These are phyloP conservation scores for Noccaea bulbosa DNA, from an alignment of 345 rosid genomes.

Conservation along the genomic window DNA sequence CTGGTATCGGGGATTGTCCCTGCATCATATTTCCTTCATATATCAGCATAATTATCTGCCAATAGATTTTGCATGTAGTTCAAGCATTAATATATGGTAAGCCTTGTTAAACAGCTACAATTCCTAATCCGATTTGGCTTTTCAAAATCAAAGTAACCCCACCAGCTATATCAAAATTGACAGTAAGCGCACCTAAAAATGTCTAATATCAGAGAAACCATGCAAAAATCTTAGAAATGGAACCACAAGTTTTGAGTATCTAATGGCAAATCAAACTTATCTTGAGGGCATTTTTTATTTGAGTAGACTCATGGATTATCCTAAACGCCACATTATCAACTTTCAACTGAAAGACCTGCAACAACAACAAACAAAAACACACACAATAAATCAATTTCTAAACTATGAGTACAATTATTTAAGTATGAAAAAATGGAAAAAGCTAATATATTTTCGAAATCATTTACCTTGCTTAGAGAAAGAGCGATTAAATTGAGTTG, in stretches of 20 bases:
- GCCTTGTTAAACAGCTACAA: slow-evolving; percentile 1
- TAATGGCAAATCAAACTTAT: slow-evolving; percentile 48
- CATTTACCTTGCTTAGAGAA: slow-evolving; percentile 76
- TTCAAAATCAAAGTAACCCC: slow-evolving; percentile 19
- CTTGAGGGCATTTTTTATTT: slow-evolving; percentile 70
- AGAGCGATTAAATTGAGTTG: slow-evolving; percentile 46
- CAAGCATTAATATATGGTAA: slow-evolving; percentile 4
- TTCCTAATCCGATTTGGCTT: slow-evolving; percentile 9
- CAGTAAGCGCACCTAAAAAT: background rate
- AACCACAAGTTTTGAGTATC: slow-evolving; percentile 38
- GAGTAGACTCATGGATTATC: slow-evolving; percentile 77
- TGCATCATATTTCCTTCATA: slow-evolving; percentile 42
- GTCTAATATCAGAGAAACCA: background rate
- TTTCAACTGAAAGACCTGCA: slow-evolving; percentile 75
- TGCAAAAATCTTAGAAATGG: slow-evolving; percentile 56
- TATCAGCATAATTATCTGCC: slow-evolving; percentile 24
- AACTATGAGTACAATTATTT: too few species aligned
- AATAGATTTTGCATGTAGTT: background rate
- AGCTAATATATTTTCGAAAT: background rate
- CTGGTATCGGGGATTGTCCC: slow-evolving; percentile 86
- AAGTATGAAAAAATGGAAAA: too few species aligned
- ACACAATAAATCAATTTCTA: too few species aligned
- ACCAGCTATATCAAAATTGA: slow-evolving; percentile 1
- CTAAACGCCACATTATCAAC: slow-evolving; percentile 84
- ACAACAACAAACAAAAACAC: background rate